These are phyloP conservation scores for Fragaria nilgerrensis DNA, from an alignment of 306 rosid genomes.

Conservation along the genomic window DNA sequence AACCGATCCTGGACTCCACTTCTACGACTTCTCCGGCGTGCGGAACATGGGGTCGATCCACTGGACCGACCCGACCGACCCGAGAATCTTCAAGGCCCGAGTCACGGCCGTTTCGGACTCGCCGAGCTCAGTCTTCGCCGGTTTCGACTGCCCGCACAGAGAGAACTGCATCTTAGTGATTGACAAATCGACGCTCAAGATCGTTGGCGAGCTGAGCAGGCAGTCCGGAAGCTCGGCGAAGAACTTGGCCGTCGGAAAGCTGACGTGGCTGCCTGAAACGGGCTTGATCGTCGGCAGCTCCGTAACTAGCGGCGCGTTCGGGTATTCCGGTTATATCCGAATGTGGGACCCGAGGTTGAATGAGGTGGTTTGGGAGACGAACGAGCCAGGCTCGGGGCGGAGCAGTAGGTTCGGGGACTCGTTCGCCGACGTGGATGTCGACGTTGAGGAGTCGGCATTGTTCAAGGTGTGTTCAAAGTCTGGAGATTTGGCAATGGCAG, in stretches of 20 bases:
- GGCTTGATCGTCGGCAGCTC: slow-evolving; percentile 58
- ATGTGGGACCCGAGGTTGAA: slow-evolving; percentile 77
- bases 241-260: slow-evolving; percentile 52
- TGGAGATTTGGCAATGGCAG: slow-evolving; percentile 88
- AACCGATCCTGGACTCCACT: slow-evolving; percentile 63
- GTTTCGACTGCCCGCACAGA: slow-evolving; percentile 62
- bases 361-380: slow-evolving; percentile 73
- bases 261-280: slow-evolving; percentile 60
- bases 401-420: slow-evolving; percentile 82
- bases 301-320: slow-evolving; percentile 62
- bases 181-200: slow-evolving; percentile 59
- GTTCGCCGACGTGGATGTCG: slow-evolving; percentile 63
- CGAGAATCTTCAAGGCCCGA: slow-evolving; percentile 78
- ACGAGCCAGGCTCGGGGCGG: slow-evolving; percentile 83
- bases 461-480: slow-evolving; percentile 81
- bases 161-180: slow-evolving; percentile 70
- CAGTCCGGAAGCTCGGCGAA: slow-evolving; percentile 72
- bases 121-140: slow-evolving; percentile 46
- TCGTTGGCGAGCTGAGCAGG: slow-evolving; percentile 50
- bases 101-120: slow-evolving; percentile 63
- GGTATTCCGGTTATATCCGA: slow-evolving; percentile 70
- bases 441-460: slow-evolving; percentile 49
- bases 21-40: slow-evolving; percentile 65
- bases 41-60: slow-evolving; percentile 62
- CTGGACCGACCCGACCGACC: slow-evolving; percentile 75